phyloP scores from a whole-genome alignment of 1,139 yeast species.

The Hemisphaericaspora subhashii region DNA sequence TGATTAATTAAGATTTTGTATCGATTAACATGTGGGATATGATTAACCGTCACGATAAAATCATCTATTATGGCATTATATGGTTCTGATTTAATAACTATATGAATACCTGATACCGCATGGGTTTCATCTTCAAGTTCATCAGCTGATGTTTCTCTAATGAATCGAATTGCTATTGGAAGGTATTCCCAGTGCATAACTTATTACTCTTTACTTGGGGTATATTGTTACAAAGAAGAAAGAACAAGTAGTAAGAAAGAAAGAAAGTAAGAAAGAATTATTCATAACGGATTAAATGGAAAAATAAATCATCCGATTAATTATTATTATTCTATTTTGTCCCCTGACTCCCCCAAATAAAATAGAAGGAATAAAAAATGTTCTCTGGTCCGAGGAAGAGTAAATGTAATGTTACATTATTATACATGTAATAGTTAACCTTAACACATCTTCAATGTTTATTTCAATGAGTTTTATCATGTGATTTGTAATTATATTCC shows the following conservation, averaged over 20 bases:
- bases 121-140: constrained; percentile 15
- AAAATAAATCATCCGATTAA: too few relatives aligned
- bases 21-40: constrained; percentile 16
- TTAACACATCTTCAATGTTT: too few relatives aligned
- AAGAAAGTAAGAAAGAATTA: not conserved
- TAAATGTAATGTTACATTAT: too few relatives aligned
- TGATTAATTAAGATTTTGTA: constrained; percentile 22
- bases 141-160: constrained; percentile 9
- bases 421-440: too few relatives aligned
- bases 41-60: constrained; percentile 20
- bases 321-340: too few relatives aligned
- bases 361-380: too few relatives aligned
- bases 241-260: not conserved
- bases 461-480: too few relatives aligned
- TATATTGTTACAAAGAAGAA: not conserved
- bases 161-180: constrained; percentile 29
- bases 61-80: constrained; percentile 15
- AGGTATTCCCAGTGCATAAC: constrained; percentile 21
- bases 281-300: too few relatives aligned
- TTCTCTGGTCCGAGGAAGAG: too few relatives aligned
- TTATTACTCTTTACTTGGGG: not conserved
- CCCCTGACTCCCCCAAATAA: too few relatives aligned
- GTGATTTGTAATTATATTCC: too few relatives aligned
- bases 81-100: constrained; percentile 17
- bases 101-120: constrained; percentile 30